Base-by-base conservation (phyloP, 106 monocot species). In the Hemerocallis citrina region DNA sequence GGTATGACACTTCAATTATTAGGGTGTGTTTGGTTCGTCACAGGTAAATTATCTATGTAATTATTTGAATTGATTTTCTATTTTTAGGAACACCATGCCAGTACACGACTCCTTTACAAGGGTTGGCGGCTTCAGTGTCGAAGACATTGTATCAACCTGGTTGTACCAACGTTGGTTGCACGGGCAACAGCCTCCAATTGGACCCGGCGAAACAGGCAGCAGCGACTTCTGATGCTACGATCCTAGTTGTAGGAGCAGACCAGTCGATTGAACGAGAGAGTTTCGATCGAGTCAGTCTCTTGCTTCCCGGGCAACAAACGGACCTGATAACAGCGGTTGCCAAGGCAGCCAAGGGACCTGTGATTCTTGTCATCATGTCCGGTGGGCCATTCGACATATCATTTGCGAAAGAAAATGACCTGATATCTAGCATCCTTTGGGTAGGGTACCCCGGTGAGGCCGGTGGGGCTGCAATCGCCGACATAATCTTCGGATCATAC, bases 351-450 rank as follows among this genome's bases (percentile, higher is more conserved):
- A 88, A 85, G 46, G 98, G 98, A 22, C 82, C 84, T 10, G 75
- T 92, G 30, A 80, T 98, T 54, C 79, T 98, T 34, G 92, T 98
- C 37, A 75, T 98, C 69, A 98, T 98, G 98, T 92, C 98, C 17
- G 98, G 92, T 8, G 98, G 98, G 0, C 82, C 88, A 0, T 82
- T 88, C 55, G 91, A 98, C 41, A 80, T 98, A 46, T 68, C 81
- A 0, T 85, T 85, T 16, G 91, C 87, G 2, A 98, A 98, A 33
- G 28, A 46, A 10, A 67, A 76, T 34, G 72, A 73, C 31, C 8
- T 48, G 29, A 82, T 98, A 15, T 70, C 91, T 0, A 37, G 76
- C 63, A 98, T 98, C 33, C 79, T 92, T 58, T 98, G 96, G 96
- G 79, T 87, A 0, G 96, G 96, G 23, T 98, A 87, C 73, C 96